Evolutionary conservation across 2,329 filamentous ascomycete genomes (phyloP), one percentile per base, ranked within the genome.

Genomic region (Chaetomiaceae sp.): DNA sequence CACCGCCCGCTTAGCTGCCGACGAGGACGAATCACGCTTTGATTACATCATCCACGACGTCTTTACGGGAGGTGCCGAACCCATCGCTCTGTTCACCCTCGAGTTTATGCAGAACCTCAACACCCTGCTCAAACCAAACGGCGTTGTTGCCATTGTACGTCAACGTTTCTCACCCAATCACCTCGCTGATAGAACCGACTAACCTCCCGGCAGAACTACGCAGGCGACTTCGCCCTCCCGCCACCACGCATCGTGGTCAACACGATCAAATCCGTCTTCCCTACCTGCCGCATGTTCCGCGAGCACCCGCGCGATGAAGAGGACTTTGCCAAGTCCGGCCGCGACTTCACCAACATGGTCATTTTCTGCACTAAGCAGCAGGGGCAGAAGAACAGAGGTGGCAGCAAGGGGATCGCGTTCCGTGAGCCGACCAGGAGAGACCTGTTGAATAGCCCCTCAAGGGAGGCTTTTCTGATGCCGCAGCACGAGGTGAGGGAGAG

Each of bases 31-130:
- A 7, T 5, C 74, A 42, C 75, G 75, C 25, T 99, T 87, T 68
- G 86, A 96, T 72, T 97, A 96, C 73, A 94, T 99, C 65, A 79
- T 99, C 49, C 94, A 99, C 68, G 94, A 99, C 62, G 94, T 99
- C 21, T 99, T 99, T 68, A 99, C 94, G 0, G 94, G 94, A 21
- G 94, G 94, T 48, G 91, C 90, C 0, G 94, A 97, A 68, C 94
- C 94, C 0, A 82, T 91, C 2, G 77, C 85, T 7, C 81, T 99
- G 7, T 99, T 99, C 71, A 97, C 91, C 0, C 69, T 84, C 5
- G 86, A 94, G 62, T 97, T 99, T 64, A 72, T 99, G 38, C 70
- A 79, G 48, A 82, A 86, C 5, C 75, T 99, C 1, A 74, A 81
- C 59, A 68, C 77, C 4, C 78, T 97, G 6, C 76, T 99, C 41